A percentile compares a stretch with the other conserved stretches of the same genome.
These are phyloP conservation scores for Gamsiella multidivaricata DNA, from an alignment of 192 early-diverging fungal genomes.

Conservation along the genomic window DNA sequence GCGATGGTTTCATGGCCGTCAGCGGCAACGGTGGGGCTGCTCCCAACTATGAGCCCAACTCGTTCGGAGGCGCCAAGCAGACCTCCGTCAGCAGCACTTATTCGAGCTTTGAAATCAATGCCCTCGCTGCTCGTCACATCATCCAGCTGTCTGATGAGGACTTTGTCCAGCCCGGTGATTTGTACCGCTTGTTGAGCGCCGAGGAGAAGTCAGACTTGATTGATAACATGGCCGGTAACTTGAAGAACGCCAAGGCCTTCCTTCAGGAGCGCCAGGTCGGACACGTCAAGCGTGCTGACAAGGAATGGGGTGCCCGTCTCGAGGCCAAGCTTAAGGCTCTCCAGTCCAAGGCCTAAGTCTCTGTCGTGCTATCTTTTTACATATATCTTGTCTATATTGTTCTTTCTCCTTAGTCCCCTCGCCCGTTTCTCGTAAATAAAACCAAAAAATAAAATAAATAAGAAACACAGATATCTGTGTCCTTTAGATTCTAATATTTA, in stretches of 20 bases:
- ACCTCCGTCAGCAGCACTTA: constrained; percentile 42
- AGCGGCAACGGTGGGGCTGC: constrained; percentile 66
- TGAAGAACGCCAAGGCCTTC: constrained; percentile 61
- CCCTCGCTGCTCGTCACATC: constrained; percentile 60
- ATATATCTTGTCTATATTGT: constrained; percentile 23
- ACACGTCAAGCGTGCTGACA: constrained; percentile 67
- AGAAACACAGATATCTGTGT: neutral
- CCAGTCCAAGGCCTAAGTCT: constrained; percentile 48
- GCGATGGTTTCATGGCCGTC: constrained; percentile 70
- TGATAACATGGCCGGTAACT: constrained; percentile 66
- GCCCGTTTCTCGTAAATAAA: constrained; percentile 11
- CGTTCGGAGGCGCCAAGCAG: constrained; percentile 65
- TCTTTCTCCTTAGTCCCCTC: neutral
- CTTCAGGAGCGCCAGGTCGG: constrained; percentile 67
- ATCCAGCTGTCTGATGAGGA: constrained; percentile 66
- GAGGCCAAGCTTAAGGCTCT: constrained; percentile 60
- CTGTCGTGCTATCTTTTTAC: neutral
- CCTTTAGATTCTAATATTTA: too few species aligned
- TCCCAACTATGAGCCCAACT: constrained; percentile 74
- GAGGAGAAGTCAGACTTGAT: constrained; percentile 71
- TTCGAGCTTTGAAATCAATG: constrained; percentile 51
- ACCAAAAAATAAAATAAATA: neutral
- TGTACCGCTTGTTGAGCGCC: constrained; percentile 66
- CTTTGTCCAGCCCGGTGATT: constrained; percentile 71
- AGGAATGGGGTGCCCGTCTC: constrained; percentile 65